Conservation (phyloP, 805 yeast genomes). For the Myxozyma melibiosi region DNA sequence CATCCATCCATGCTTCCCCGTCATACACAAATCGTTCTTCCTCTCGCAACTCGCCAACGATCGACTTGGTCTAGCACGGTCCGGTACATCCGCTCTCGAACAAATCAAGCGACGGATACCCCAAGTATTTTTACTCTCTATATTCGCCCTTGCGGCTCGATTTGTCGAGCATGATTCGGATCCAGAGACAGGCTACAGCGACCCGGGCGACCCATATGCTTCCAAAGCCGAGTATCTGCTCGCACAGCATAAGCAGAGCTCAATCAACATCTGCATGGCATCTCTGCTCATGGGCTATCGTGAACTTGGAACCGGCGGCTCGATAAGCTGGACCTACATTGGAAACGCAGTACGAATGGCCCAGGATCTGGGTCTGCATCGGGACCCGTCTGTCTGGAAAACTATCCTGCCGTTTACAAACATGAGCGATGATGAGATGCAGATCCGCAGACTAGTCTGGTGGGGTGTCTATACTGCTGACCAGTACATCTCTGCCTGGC, state of each 20-base stretch:
- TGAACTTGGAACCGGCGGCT: slow-evolving; percentile 5
- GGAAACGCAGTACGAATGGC: slow-evolving; percentile 9
- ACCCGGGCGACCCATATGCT: slow-evolving; percentile 2
- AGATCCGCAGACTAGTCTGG: slow-evolving; percentile 1
- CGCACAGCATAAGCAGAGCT: slow-evolving; percentile 7
- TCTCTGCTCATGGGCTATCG: slow-evolving; percentile 4
- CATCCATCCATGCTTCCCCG: slow-evolving; percentile 7
- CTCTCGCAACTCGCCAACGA: slow-evolving; percentile 1
- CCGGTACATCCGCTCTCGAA: neutral
- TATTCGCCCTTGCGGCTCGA: slow-evolving; percentile 9
- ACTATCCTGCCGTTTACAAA: neutral
- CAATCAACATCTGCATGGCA: slow-evolving; percentile 1
- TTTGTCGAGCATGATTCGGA: neutral
- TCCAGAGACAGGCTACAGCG: neutral
- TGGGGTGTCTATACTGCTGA: slow-evolving; percentile 6
- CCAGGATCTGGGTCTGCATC: slow-evolving; percentile 8
- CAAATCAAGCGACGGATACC: slow-evolving; percentile 7
- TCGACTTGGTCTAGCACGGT: neutral
- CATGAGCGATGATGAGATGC: slow-evolving; percentile 4
- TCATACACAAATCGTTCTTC: neutral
- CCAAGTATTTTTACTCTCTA: slow-evolving; percentile 1
- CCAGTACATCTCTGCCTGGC: slow-evolving; percentile 6
- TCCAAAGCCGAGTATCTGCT: neutral
- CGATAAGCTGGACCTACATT: slow-evolving; percentile 3
- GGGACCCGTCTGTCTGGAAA: slow-evolving; percentile 7